Percentiles rank a stretch among this genome's conserved stretches.
Conservation (phyloP, 1,139 yeast species). For the Eremothecium gossypii region DNA sequence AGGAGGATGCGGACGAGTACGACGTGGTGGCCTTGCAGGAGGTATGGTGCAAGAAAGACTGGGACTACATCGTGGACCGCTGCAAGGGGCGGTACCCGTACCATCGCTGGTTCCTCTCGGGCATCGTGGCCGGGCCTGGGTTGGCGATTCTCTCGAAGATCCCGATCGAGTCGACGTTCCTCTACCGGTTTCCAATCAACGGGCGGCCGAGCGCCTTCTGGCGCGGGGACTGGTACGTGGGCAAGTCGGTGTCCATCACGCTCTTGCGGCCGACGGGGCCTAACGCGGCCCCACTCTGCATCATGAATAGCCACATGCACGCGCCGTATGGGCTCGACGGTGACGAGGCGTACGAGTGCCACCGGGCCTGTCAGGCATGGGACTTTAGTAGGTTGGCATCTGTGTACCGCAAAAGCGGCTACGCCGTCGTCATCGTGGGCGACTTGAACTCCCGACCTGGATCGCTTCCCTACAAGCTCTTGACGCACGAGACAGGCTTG, state of each 20-base stretch:
- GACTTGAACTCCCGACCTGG: conserved; percentile 87
- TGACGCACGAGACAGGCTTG: conserved; percentile 61
- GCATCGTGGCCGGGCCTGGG: conserved; percentile 91
- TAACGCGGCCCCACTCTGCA: conserved; percentile 52
- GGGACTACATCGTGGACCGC: conserved; percentile 47
- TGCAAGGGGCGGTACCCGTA: conserved; percentile 50
- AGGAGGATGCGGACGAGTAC: conserved; percentile 36
- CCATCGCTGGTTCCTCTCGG: conserved; percentile 65
- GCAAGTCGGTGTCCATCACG: conserved; percentile 79
- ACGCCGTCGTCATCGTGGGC: conserved; percentile 82
- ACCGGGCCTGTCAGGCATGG: conserved; percentile 95
- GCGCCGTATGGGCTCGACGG: conserved; percentile 85
- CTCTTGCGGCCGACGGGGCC: conserved; percentile 44
- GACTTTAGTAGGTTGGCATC: conserved; percentile 66
- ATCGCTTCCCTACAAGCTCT: conserved; percentile 66
- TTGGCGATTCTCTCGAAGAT: conserved; percentile 73
- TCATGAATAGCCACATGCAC: conserved; percentile 91
- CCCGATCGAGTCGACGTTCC: conserved; percentile 70
- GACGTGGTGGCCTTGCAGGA: conserved; percentile 90
- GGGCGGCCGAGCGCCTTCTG: conserved; percentile 91
- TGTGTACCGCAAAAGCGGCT: conserved; percentile 61
- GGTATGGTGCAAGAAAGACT: conserved; percentile 83
- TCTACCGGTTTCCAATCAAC: conserved; percentile 80
- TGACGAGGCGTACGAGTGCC: conserved; percentile 84
- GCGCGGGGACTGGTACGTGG: conserved; percentile 97